phyloP scores from a whole-genome alignment of 768 basidiomycete species.

The Roridomyces roridus region DNA sequence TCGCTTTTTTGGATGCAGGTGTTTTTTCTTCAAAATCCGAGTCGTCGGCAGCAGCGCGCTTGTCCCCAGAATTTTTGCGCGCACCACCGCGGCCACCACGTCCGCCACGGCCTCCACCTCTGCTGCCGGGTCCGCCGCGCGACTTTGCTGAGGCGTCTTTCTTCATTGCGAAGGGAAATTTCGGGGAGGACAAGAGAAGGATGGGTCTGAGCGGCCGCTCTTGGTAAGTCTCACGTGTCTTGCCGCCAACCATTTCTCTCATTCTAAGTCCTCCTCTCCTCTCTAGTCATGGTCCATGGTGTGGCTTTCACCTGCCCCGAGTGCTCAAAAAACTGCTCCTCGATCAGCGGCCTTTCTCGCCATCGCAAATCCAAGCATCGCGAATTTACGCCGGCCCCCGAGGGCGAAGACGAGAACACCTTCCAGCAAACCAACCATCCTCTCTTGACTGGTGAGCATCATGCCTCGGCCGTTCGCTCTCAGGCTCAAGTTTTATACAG shows the following conservation, averaged over 20 bases:
- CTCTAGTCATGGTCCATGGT: neutral
- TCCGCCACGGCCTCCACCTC: too few species aligned
- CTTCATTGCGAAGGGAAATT: too few species aligned
- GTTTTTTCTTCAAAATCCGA: too few species aligned
- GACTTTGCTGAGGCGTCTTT: too few species aligned
- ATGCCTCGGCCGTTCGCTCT: neutral
- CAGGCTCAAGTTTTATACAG: neutral
- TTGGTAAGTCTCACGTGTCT: too few species aligned
- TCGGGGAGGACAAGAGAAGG: too few species aligned
- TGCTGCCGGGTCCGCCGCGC: too few species aligned
- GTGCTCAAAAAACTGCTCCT: neutral
- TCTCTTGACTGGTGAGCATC: neutral
- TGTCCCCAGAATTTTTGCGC: too few species aligned
- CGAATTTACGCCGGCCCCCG: neutral
- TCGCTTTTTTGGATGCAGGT: too few species aligned
- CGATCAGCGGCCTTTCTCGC: neutral
- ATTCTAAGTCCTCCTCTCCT: neutral
- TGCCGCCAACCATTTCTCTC: neutral
- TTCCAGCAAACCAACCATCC: neutral
- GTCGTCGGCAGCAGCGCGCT: too few species aligned
- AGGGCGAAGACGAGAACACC: slow-evolving; percentile 1
- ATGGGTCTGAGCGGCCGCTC: too few species aligned
- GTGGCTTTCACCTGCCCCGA: neutral
- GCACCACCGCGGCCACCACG: too few species aligned
- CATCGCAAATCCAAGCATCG: neutral